These are phyloP conservation scores for Raffaelea deltoideospora DNA, from an alignment of 2,329 filamentous ascomycete genomes.

Conservation along the genomic window DNA sequence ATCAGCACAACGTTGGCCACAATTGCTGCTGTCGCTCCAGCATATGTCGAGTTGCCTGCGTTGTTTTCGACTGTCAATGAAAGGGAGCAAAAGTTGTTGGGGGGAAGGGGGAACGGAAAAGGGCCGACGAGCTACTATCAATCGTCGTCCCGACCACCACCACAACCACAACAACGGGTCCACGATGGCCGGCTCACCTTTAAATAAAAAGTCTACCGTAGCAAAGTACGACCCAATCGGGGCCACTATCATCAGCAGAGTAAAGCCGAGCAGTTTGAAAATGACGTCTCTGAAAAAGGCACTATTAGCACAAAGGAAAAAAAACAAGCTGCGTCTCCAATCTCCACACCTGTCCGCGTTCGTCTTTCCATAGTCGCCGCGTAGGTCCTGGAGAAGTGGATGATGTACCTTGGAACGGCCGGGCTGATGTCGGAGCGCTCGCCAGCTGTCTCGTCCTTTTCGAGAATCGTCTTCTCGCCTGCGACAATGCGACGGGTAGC, in stretches of 20 bases:
- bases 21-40: slow-evolving; percentile 71
- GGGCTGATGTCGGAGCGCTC: slow-evolving; percentile 62
- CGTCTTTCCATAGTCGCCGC: too few species aligned
- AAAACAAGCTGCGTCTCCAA: too few species aligned
- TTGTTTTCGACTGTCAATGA: too few species aligned
- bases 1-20: slow-evolving; percentile 86
- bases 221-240: slow-evolving; percentile 85
- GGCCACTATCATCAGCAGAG: slow-evolving; percentile 73
- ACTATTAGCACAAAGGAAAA: slow-evolving; percentile 2
- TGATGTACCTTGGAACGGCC: slow-evolving; percentile 57
- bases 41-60: slow-evolving; percentile 81
- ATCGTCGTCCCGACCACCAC: too few species aligned
- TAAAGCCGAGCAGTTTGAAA: slow-evolving; percentile 78
- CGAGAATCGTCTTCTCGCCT: slow-evolving; percentile 50
- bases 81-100: background rate
- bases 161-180: slow-evolving; percentile 38
- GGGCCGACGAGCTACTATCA: too few species aligned
- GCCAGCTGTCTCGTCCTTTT: slow-evolving; percentile 36
- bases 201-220: slow-evolving; percentile 41
- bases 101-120: background rate
- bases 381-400: background rate
- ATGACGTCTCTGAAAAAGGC: slow-evolving; percentile 54
- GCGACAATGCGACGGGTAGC: slow-evolving; percentile 52
- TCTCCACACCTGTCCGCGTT: too few species aligned
- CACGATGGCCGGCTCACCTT: slow-evolving; percentile 41